phyloP scores from a whole-genome alignment of 176 grass and related monocot genomes.

The Raddia distichophylla region DNA sequence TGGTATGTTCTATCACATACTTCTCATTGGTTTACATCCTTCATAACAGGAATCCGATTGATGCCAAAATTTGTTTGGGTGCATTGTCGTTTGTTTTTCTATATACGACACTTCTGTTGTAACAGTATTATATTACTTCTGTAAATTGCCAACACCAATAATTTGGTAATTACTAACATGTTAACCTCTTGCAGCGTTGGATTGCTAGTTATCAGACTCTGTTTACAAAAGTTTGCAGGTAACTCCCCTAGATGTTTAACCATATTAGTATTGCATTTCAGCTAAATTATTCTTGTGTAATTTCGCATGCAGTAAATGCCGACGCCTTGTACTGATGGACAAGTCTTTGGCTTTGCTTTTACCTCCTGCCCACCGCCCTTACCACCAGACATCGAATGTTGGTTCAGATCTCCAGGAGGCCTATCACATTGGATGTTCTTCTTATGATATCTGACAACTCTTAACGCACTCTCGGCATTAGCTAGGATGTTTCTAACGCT shows the following conservation, averaged over 20 bases:
- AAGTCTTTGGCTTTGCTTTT: conserved; percentile 86
- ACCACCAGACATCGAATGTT: conserved; percentile 52
- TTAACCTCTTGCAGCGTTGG: conserved; percentile 66
- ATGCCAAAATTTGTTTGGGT: not conserved
- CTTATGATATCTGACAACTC: conserved; percentile 57
- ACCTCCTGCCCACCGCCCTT: conserved; percentile 76
- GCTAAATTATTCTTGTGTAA: conserved; percentile 41
- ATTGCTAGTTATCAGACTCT: conserved; percentile 79
- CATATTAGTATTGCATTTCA: conserved; percentile 23
- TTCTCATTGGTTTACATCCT: not conserved
- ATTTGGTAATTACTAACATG: conserved; percentile 37
- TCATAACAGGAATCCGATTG: not conserved
- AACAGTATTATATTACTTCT: not conserved
- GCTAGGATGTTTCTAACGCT: conserved; percentile 33
- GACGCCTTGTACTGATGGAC: conserved; percentile 71
- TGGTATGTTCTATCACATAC: conserved; percentile 56
- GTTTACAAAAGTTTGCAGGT: conserved; percentile 90
- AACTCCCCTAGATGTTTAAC: conserved; percentile 29
- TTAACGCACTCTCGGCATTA: conserved; percentile 20
- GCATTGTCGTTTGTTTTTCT: not conserved
- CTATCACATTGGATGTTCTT: conserved; percentile 92
- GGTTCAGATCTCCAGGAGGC: conserved; percentile 67
- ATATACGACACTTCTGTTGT: conserved; percentile 7
- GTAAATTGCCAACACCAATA: no score
- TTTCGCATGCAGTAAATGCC: conserved; percentile 76